Evolutionary conservation across 1,284 basidiomycete genomes (phyloP).

Genomic region (Leccinum subrobustum): DNA sequence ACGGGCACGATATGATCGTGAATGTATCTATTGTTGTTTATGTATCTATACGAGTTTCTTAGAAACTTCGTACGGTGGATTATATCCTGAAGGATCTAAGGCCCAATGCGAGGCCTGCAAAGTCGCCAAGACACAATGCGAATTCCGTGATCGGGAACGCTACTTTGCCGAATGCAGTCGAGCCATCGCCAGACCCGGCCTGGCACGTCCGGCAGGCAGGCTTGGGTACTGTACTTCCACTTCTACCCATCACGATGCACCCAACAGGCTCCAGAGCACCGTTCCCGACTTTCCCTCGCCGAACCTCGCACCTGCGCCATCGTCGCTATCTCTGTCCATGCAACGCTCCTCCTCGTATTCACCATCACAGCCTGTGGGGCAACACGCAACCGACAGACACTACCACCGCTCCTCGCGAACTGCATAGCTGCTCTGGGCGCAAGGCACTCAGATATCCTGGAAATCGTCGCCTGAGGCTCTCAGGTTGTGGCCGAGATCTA

Average conservation of each 20-base stretch:
- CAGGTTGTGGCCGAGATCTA: conserved; percentile 64
- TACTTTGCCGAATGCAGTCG: conserved; percentile 80
- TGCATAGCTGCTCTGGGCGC: conserved; percentile 57
- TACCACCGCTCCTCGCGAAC: no score
- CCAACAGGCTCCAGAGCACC: conserved; percentile 7
- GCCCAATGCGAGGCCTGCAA: conserved; percentile 74
- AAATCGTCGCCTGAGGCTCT: conserved; percentile 58
- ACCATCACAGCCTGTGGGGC: conserved; percentile 23
- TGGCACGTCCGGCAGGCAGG: conserved; percentile 22
- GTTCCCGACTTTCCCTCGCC: conserved; percentile 13
- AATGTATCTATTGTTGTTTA: no score
- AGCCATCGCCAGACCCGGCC: conserved; percentile 61
- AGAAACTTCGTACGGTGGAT: no score
- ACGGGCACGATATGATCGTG: no score
- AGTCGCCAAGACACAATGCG: conserved; percentile 63
- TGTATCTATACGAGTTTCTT: no score
- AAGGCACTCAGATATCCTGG: conserved; percentile 60
- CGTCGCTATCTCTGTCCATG: conserved; percentile 22
- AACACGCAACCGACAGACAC: no score
- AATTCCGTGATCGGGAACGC: conserved; percentile 50
- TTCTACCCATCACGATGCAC: conserved; percentile 13
- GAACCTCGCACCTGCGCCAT: background rate
- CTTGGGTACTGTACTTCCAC: conserved; percentile 5
- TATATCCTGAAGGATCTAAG: conserved; percentile 20
- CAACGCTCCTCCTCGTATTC: conserved; percentile 52